These are phyloP conservation scores for Mollisiaceae sp. DNA, from an alignment of 2,329 filamentous ascomycete genomes.

Conservation along the genomic window DNA sequence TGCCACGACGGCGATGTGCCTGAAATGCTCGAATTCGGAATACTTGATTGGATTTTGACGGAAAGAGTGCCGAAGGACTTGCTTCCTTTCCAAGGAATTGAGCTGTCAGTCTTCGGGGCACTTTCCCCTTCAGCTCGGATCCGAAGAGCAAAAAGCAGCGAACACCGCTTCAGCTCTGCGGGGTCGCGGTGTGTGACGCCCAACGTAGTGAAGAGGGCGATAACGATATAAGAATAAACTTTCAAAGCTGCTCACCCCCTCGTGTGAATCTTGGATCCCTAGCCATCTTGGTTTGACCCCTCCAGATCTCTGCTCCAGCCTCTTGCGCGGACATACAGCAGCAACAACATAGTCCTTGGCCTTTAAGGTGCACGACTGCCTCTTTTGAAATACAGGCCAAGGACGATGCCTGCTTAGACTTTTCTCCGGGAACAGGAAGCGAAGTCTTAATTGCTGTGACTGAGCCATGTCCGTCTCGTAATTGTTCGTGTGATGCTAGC, in stretches of 20 bases:
- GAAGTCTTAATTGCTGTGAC: neutral
- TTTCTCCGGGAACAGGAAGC: neutral
- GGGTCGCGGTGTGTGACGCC: constrained; percentile 7
- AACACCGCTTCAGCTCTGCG: neutral
- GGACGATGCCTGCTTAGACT: neutral
- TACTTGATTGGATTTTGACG: neutral
- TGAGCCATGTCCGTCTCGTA: neutral
- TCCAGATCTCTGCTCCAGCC: neutral
- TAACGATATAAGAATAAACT: neutral
- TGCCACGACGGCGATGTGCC: neutral
- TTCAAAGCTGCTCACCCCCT: neutral
- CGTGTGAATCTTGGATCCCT: constrained; percentile 3
- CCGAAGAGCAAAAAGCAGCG: neutral
- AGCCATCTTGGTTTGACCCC: neutral
- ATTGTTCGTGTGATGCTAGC: too few species aligned
- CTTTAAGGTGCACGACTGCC: neutral
- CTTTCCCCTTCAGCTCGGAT: neutral
- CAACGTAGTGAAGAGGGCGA: neutral
- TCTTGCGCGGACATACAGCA: too few species aligned
- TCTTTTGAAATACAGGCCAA: neutral
- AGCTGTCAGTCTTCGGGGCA: constrained; percentile 1
- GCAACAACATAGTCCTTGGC: neutral
- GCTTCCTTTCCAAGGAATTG: neutral
- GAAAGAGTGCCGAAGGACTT: constrained; percentile 10
- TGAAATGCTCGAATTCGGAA: neutral